phyloP scores from a whole-genome alignment of 2,329 filamentous ascomycete species.

The Fusarium avenaceum region DNA sequence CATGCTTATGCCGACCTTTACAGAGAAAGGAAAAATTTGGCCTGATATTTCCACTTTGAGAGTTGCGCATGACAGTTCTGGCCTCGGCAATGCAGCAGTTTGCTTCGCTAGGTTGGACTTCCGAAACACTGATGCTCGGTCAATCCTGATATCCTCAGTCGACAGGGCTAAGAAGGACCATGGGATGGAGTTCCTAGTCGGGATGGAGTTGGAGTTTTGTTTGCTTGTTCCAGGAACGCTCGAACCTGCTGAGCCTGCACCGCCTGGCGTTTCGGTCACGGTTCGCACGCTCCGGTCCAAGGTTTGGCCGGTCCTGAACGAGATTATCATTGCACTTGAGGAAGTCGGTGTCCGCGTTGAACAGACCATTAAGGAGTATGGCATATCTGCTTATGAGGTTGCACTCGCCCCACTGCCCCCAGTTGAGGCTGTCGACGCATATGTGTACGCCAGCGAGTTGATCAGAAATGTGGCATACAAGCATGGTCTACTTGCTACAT shows the following conservation, averaged over 20 bases:
- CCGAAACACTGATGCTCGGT: slow-evolving; percentile 5
- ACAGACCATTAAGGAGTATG: slow-evolving; percentile 19
- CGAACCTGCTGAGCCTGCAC: neutral
- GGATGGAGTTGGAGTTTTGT: slow-evolving; percentile 24
- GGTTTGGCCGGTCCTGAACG: neutral
- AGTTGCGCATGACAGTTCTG: neutral
- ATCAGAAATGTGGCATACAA: slow-evolving; percentile 1
- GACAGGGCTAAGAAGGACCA: neutral
- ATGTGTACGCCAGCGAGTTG: slow-evolving; percentile 3
- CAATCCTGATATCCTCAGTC: neutral
- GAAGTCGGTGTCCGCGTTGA: neutral
- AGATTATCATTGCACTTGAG: neutral
- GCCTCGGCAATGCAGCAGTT: neutral
- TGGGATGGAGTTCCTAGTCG: neutral
- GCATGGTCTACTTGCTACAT: neutral
- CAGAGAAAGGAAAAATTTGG: neutral
- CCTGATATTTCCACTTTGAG: neutral
- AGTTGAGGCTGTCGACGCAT: slow-evolving; percentile 5
- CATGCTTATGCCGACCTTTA: neutral
- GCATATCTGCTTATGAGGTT: slow-evolving; percentile 9
- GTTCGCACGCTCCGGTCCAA: neutral
- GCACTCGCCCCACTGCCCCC: slow-evolving; percentile 13
- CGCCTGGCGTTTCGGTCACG: neutral
- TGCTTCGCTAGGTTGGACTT: slow-evolving; percentile 8
- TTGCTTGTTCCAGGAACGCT: slow-evolving; percentile 5